Conservation (phyloP, 306 rosid species). For the Cucumis cinereus region DNA sequence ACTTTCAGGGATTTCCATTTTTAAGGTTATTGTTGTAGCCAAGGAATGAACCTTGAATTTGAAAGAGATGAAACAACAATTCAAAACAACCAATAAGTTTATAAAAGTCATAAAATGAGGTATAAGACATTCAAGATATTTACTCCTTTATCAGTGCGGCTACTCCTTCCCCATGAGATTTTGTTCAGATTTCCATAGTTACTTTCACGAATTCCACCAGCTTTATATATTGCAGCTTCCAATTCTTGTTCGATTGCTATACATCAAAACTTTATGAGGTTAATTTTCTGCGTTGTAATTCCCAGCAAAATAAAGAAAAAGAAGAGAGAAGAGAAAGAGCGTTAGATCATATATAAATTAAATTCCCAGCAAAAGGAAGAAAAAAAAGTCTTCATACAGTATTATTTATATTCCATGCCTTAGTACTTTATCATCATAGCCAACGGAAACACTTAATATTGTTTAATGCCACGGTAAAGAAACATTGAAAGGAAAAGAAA, state of each 20-base stretch:
- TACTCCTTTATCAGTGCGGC: slow-evolving; percentile 98
- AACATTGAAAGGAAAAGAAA: not conserved
- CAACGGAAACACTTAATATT: not conserved
- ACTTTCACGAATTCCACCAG: slow-evolving; percentile 72
- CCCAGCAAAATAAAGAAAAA: not conserved
- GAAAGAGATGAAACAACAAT: slow-evolving; percentile 6
- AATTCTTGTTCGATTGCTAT: slow-evolving; percentile 81
- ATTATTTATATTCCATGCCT: not conserved
- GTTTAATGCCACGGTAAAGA: not conserved
- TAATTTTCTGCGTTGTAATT: not conserved
- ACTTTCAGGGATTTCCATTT: slow-evolving; percentile 77
- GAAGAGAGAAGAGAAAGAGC: too few relatives aligned
- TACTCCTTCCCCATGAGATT: slow-evolving; percentile 83
- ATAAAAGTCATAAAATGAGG: not conserved
- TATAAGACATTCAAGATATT: slow-evolving; percentile 8
- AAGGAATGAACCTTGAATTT: slow-evolving; percentile 67
- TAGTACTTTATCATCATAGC: not conserved
- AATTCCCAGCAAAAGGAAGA: not conserved
- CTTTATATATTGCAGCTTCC: slow-evolving; percentile 72
- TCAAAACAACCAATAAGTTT: not conserved
- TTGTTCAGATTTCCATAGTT: slow-evolving; percentile 70
- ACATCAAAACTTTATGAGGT: slow-evolving; percentile 20
- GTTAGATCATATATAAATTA: too few relatives aligned
- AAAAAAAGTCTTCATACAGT: not conserved
- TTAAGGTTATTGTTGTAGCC: slow-evolving; percentile 67